Base-by-base conservation (phyloP, 1,284 basidiomycete genomes). In the Boletellus deceptivus region DNA sequence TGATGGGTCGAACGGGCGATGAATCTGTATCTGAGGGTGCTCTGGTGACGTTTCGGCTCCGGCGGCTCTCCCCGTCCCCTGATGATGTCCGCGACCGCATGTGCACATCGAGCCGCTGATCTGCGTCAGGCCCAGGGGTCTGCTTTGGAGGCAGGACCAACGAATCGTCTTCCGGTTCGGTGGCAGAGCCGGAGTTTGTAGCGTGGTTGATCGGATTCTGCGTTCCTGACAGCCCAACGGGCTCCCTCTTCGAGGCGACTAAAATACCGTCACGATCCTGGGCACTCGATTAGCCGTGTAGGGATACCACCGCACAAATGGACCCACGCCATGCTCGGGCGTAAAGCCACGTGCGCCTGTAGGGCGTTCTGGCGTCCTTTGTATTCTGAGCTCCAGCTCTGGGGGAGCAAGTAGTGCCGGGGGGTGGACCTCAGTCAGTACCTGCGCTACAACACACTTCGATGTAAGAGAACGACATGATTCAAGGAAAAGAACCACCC, bases 141-240 rank as follows among this genome's bases (percentile, higher is more conserved):
- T 42, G 43, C 31, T 25, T 49, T 20, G 47, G 6, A 18, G 50
- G 47, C 7, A 37, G 52, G 39, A 36, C 31, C 36, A 24, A 48
- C 14, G 48, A 41, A 33, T 70, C 68, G 34, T 75, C 70, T 44
- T 76, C 79, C 14, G 75, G 70, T 57, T 81, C 80, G 33, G 81
- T 84, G 25, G 70, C 72, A 49, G 83, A 80, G 54, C 73, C 74
- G 18, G 63, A 64, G 45, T 66, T 63, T 50, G 58, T 59, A 27
- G 57, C 49, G 47, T 56, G 57, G 50, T 56, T 56, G 48, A 58
- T 52, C 41, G 58, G 54, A 46, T 45, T 55, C 37, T 55, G 55
- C 22, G 41, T 48, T n/a, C 38, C 47, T 43, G 52, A 53, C 27
- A 31, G 42, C n/a, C 25, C 13, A 13, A 38, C 35, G 38, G 14